Conservation (phyloP, 306 rosid species). For the Rubus idaeus region DNA sequence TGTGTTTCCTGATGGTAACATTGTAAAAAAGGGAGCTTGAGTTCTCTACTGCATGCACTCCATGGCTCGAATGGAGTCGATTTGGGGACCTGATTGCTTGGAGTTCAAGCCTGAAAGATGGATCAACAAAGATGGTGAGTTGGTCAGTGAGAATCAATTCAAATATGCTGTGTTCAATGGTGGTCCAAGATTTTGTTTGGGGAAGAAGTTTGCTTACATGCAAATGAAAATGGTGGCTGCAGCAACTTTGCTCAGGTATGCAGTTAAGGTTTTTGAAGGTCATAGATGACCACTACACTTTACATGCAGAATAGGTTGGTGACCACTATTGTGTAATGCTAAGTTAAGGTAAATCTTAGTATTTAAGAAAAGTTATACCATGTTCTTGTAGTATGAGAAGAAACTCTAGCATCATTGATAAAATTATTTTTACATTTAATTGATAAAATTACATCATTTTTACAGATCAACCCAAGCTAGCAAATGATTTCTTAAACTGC, state of each 20-base stretch:
- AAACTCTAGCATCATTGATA: background rate
- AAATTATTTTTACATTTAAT: background rate
- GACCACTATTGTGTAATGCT: background rate
- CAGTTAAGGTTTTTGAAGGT: slow-evolving; percentile 35
- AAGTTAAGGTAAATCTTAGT: background rate
- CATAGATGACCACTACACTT: slow-evolving; percentile 39
- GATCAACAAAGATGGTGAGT: slow-evolving; percentile 32
- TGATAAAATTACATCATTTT: background rate
- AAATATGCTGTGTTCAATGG: slow-evolving; percentile 44
- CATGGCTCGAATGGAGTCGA: slow-evolving; percentile 41
- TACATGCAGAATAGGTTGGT: slow-evolving; percentile 40
- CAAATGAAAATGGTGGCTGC: slow-evolving; percentile 56
- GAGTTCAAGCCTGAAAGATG: slow-evolving; percentile 55
- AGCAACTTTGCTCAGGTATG: slow-evolving; percentile 33
- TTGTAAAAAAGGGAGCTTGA: slow-evolving; percentile 34
- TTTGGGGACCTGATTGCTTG: slow-evolving; percentile 52
- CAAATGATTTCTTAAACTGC: background rate
- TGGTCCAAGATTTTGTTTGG: slow-evolving; percentile 52
- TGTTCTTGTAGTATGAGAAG: background rate
- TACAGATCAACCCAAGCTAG: background rate
- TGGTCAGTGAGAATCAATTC: slow-evolving; percentile 34
- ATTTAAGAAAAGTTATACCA: background rate
- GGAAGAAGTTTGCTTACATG: slow-evolving; percentile 45
- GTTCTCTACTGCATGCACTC: slow-evolving; percentile 33
- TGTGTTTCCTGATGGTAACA: slow-evolving; percentile 38